Evolutionary conservation across 176 grass and related monocot species (phyloP).

Genomic region (Pharus latifolius): DNA sequence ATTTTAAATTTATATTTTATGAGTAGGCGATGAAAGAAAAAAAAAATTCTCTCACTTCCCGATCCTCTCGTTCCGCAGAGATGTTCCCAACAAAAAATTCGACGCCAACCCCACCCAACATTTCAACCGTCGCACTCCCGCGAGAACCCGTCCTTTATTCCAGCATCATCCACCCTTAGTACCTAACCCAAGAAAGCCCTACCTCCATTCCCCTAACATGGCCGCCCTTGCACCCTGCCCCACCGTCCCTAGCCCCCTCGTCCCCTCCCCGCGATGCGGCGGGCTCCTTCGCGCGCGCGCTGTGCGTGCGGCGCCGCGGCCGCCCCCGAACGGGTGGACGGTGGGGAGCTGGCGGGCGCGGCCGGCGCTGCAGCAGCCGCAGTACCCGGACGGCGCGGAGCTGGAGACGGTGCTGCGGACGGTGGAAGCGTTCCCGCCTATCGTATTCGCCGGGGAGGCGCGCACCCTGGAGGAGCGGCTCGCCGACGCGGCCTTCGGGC

Average conservation of each 20-base stretch:
- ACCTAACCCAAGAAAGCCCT: background rate
- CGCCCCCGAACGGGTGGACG: slow-evolving; percentile 41
- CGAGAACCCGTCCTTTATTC: slow-evolving; percentile 12
- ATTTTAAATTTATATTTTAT: too few relatives aligned
- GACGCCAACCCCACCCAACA: background rate
- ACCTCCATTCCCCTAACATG: background rate
- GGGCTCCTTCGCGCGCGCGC: slow-evolving; percentile 26
- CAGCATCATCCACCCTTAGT: background rate
- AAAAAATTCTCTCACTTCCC: too few relatives aligned
- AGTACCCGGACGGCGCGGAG: slow-evolving; percentile 57
- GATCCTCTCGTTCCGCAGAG: too few relatives aligned
- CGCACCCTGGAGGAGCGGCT: slow-evolving; percentile 72
- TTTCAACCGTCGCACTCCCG: background rate
- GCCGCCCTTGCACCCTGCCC: slow-evolving; percentile 7
- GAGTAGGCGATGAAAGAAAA: too few relatives aligned
- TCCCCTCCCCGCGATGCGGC: slow-evolving; percentile 1
- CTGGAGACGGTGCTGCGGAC: slow-evolving; percentile 56
- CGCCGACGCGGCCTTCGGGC: slow-evolving; percentile 61
- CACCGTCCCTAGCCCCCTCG: background rate
- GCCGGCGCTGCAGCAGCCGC: slow-evolving; percentile 59
- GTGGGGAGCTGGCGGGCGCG: slow-evolving; percentile 58
- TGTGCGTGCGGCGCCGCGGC: slow-evolving; percentile 44
- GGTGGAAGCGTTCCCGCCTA: slow-evolving; percentile 73
- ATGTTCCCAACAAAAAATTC: background rate
- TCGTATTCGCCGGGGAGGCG: slow-evolving; percentile 87